These are phyloP conservation scores for Cercospora beticola DNA, from an alignment of 2,329 filamentous ascomycete genomes.

Conservation along the genomic window DNA sequence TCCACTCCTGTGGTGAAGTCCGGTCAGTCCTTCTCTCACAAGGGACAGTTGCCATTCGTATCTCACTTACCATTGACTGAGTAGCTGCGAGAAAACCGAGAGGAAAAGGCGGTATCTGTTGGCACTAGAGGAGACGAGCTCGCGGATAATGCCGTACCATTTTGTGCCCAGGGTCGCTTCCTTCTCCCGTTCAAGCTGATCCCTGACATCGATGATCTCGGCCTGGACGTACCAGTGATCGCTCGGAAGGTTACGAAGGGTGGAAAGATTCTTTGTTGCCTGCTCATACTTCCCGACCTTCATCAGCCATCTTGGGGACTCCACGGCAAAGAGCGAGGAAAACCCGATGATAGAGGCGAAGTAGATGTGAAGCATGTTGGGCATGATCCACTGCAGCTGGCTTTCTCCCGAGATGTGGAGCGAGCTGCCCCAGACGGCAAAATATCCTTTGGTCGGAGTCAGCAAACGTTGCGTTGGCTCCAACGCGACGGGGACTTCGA, in stretches of 20 bases:
- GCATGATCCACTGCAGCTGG: conserved; percentile 58
- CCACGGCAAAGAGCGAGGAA: conserved; percentile 53
- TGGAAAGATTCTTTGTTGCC: conserved; percentile 33
- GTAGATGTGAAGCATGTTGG: conserved; percentile 74
- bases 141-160: conserved; percentile 65
- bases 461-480: not conserved
- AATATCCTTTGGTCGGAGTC: conserved; percentile 58
- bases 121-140: conserved; percentile 64
- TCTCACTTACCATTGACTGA: conserved; percentile 63
- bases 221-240: conserved; percentile 37
- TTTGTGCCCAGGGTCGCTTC: conserved; percentile 67
- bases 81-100: conserved; percentile 65
- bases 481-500: not conserved
- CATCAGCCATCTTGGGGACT: conserved; percentile 38
- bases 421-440: conserved; percentile 60
- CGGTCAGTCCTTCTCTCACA: not conserved
- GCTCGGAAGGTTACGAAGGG: conserved; percentile 32
- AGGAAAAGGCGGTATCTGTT: conserved; percentile 75
- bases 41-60: not conserved
- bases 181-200: conserved; percentile 66
- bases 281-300: conserved; percentile 37
- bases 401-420: conserved; percentile 49
- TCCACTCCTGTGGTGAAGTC: conserved; percentile 50
- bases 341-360: conserved; percentile 71
- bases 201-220: conserved; percentile 65